These are phyloP conservation scores for Myrica gale DNA, from an alignment of 306 rosid genomes.

Conservation along the genomic window DNA sequence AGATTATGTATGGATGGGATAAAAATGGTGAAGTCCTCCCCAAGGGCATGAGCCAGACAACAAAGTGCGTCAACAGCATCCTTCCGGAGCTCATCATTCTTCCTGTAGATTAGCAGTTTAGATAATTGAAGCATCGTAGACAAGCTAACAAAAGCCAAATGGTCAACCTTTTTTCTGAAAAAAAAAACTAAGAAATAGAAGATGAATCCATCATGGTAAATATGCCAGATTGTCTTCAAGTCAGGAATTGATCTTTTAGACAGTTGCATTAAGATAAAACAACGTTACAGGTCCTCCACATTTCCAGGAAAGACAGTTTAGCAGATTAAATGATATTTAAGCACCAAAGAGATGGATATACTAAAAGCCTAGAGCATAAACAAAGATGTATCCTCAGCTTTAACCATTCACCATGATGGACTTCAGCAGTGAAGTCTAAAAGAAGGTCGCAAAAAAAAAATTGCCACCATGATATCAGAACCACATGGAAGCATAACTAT, in stretches of 20 bases:
- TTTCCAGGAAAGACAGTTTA: not conserved
- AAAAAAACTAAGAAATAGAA: constrained; percentile 4
- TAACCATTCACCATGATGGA: not conserved
- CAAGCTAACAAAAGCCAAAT: constrained; percentile 19
- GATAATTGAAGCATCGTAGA: constrained; percentile 18
- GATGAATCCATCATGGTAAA: constrained; percentile 10
- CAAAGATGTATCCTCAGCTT: not conserved
- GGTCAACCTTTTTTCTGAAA: not conserved
- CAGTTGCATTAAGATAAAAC: not conserved
- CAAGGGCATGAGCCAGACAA: constrained; percentile 94
- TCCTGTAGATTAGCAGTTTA: constrained; percentile 49
- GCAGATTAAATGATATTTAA: not conserved
- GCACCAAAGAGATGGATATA: not conserved
- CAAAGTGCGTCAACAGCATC: constrained; percentile 95
- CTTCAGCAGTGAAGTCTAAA: not conserved
- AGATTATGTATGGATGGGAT: constrained; percentile 91
- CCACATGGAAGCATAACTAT: not conserved
- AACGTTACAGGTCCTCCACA: not conserved
- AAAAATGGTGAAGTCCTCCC: constrained; percentile 94
- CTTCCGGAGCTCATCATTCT: constrained; percentile 78
- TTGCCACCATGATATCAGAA: not conserved
- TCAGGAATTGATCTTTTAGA: not conserved
- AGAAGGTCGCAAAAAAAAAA: not conserved
- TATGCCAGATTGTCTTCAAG: constrained; percentile 14
- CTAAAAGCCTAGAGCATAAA: not conserved